Base-by-base conservation (phyloP, 1,139 yeast species). In the Kodamaea fungicola region DNA sequence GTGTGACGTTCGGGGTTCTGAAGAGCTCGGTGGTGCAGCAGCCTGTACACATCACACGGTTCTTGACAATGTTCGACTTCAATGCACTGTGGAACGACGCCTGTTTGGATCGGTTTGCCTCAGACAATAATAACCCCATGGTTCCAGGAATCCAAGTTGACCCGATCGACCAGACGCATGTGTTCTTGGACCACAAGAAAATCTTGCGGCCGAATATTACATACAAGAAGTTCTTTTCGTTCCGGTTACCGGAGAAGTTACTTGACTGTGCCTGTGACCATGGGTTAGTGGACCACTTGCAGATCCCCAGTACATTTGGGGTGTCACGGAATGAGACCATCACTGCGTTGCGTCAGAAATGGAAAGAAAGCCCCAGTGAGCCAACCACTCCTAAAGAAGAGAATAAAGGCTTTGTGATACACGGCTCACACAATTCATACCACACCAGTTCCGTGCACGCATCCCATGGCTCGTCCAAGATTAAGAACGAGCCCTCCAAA, bases 41-140 rank as follows among this genome's bases (percentile, higher is more conserved):
- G 1, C 55, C 55, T 2, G 30, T 45, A 6, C 46, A 45, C 13
- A 43, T 50, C n/a, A 44, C 39, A 12, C 51, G 57, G 34, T 64
- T 67, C 40, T 50, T 66, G 16, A 62, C 58, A 35, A 65, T 67
- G 72, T 65, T 67, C 44, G 73, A 67, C 45, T 66, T 65, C 47
- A 59, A 59, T 40, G 74, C 72, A 4, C 62, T 67, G 28, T 67
- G 71, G 71, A 64, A 62, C 39, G 72, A 66, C 40, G 71, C 61
- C 0, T 51, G 47, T 36, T 51, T 64, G 23, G 70, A 65, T 42
- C 41, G 66, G 24, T 49, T 58, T 13, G 43, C 50, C 2, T 49
- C 62, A 1, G 69, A 62, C 25, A 48, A 57, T 37, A 48, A 57
- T 38, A 50, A 61, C 40, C 67, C 67, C 3, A 49, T 54, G 31